Evolutionary conservation across 2,329 filamentous ascomycete genomes (phyloP), one percentile per base, ranked within the genome.

Genomic region (Cryoendolithus antarcticus): DNA sequence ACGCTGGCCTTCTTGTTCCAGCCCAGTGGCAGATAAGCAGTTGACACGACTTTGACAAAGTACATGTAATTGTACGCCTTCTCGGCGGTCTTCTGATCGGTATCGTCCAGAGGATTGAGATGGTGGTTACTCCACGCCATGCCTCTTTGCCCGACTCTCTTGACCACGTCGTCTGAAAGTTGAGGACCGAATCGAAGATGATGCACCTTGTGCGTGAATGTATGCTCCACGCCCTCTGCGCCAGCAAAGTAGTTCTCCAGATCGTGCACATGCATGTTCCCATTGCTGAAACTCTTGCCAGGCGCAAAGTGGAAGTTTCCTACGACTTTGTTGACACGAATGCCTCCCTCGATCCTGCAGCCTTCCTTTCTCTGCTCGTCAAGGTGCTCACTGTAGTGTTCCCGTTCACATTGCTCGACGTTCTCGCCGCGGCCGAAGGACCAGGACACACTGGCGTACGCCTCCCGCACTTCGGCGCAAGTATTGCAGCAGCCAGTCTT

Each of bases 271-370:
- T 98, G 91, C 76, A 96, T 82, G 66, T 94, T 93, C 50, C 86
- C 86, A 56, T 84, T 93, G 62, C 82, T 93, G 73, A 96, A 96
- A 61, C 82, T 89, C 63, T 89, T 85, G 53, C 91, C 91, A 1
- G 91, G 91, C 1, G 93, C 91, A 53, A 98, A 82, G 63, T 98
- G 91, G 73, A 98, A 98, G 69, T 98, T 98, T 41, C 91, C 91
- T 39, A 98, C 75, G 21, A 98, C 91, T 67, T 98, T 98, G 72
- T 98, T 98, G 49, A 98, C 93, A 35, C 85, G 83, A 51, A 98
- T 75, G 30, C 77, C 77, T 43, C 91, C 91, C 61, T 95, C 86
- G 48, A 98, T 82, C 37, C 91, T 84, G 65, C 91, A 98, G 43
- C 91, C 91, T 65, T 98, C 93, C 37, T 79, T 75, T 41, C 88